Evolutionary conservation across 257 asterid genomes (phyloP), one percentile per base, ranked within the genome.

Genomic region (Plantago major): DNA sequence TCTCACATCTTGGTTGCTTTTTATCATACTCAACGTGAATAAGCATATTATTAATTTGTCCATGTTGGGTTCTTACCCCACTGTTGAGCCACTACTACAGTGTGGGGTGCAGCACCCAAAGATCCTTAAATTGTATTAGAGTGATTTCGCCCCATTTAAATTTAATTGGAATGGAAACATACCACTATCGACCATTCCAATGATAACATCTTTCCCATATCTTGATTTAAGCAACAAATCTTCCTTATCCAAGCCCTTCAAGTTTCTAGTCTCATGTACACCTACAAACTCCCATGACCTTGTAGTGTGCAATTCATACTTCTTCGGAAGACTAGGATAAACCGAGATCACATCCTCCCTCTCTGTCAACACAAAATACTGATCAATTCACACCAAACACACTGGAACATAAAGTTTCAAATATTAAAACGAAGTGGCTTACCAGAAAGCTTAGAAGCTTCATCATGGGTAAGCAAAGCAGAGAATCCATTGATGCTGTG

Each of bases 201-300:
- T 76, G 44, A 92, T 79, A 52, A 84, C 76, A 76, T 80, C 74
- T 37, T 72, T 76, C 3, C 99, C 99, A 58, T 83, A 92, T 72
- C 69, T 81, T 1, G 97, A 77, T 73, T 83, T 83, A 10, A 80
- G 15, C 65, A 84, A 66, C 51, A 92, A 44, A 65, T 78, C 84
- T 2, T 86, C 86, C 53, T 70, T 71, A 42, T 75, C 77, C 51
- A 47, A 9, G 43, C 47, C 38, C 17, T 57, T 48, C 56, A 17
- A 13, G 7, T 58, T 66, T 5, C 50, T 10, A 1, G 58, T 10
- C 71, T 72, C 86, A 58, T 71, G 70, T 14, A 92, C 65, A 6
- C 97, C 99, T 2, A 84, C 69, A 55, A 92, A 92, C 44, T 76
- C 89, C 99, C 97, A 92, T 18, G 99, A 92, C 73, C 99, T 82